Evolutionary conservation across 2,329 filamentous ascomycete species (phyloP).

Genomic region (Aspergillus neoniger): DNA sequence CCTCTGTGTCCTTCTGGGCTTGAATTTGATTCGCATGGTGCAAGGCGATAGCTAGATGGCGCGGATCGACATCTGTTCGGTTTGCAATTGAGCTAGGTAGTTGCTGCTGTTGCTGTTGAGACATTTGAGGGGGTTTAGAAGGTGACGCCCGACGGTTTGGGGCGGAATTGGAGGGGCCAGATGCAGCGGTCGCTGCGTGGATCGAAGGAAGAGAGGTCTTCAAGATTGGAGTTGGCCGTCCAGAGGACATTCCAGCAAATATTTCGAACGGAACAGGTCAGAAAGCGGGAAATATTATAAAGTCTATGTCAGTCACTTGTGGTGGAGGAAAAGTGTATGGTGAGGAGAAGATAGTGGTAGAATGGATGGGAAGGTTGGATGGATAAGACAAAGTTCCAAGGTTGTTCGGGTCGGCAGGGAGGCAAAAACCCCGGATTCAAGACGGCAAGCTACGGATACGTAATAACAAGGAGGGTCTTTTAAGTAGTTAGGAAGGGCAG

Average conservation of each 20-base stretch:
- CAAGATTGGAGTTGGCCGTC: slow-evolving; percentile 63
- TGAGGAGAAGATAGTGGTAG: background rate
- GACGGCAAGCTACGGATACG: background rate
- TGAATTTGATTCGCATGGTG: slow-evolving; percentile 82
- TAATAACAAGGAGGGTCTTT: background rate
- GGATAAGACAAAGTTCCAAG: slow-evolving; percentile 1
- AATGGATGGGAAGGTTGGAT: background rate
- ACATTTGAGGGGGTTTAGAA: slow-evolving; percentile 17
- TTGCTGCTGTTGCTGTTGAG: slow-evolving; percentile 24
- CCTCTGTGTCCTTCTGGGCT: slow-evolving; percentile 75
- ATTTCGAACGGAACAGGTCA: background rate
- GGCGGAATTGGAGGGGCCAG: slow-evolving; percentile 47
- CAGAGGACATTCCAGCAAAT: slow-evolving; percentile 16
- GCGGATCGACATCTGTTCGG: slow-evolving; percentile 47
- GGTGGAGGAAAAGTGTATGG: background rate
- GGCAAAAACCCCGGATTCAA: slow-evolving; percentile 22
- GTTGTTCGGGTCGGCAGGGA: slow-evolving; percentile 16
- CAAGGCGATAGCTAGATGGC: slow-evolving; percentile 65
- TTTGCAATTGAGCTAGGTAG: slow-evolving; percentile 28
- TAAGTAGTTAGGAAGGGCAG: background rate
- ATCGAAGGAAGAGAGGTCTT: slow-evolving; percentile 57
- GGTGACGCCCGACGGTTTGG: slow-evolving; percentile 32
- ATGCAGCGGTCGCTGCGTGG: slow-evolving; percentile 44
- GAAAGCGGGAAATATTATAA: background rate
- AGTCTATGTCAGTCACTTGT: background rate